phyloP scores from a whole-genome alignment of 1,284 basidiomycete genomes.

The Trametes polyzona region DNA sequence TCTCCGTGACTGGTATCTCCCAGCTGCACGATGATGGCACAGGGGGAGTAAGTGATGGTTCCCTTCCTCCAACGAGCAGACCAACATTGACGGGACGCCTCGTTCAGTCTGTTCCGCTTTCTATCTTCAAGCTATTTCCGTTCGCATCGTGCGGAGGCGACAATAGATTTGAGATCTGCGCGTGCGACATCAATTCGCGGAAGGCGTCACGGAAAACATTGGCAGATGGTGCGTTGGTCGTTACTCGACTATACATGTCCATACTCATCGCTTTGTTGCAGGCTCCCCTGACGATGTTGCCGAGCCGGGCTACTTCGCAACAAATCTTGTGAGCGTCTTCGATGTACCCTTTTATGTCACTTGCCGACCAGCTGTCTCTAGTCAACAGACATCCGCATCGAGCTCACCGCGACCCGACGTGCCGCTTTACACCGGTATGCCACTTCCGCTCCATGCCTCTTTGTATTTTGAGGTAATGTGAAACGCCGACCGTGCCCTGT shows the following conservation, averaged over 20 bases:
- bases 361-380: slow-evolving; percentile 20
- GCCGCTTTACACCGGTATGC: slow-evolving; percentile 56
- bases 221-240: slow-evolving; percentile 42
- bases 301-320: slow-evolving; percentile 65
- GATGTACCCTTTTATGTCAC: neutral
- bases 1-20: slow-evolving; percentile 62
- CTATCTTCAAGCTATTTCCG: slow-evolving; percentile 65
- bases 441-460: neutral
- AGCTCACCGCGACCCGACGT: slow-evolving; percentile 59
- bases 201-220: slow-evolving; percentile 38
- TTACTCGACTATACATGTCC: neutral
- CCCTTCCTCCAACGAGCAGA: neutral
- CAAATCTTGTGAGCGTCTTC: slow-evolving; percentile 48
- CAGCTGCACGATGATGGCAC: slow-evolving; percentile 67
- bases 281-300: slow-evolving; percentile 60
- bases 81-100: neutral
- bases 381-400: slow-evolving; percentile 60
- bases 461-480: no score
- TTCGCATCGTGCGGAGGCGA: slow-evolving; percentile 48
- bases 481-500: neutral
- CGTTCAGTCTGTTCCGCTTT: slow-evolving; percentile 53
- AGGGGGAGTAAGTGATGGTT: slow-evolving; percentile 49
- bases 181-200: slow-evolving; percentile 47
- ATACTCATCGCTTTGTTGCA: slow-evolving; percentile 21
- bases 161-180: slow-evolving; percentile 50